A percentile compares a stretch with the other conserved stretches of the same genome.
phyloP scores from a whole-genome alignment of 257 asterid genomes.

The Nicotiana tomentosiformis region DNA sequence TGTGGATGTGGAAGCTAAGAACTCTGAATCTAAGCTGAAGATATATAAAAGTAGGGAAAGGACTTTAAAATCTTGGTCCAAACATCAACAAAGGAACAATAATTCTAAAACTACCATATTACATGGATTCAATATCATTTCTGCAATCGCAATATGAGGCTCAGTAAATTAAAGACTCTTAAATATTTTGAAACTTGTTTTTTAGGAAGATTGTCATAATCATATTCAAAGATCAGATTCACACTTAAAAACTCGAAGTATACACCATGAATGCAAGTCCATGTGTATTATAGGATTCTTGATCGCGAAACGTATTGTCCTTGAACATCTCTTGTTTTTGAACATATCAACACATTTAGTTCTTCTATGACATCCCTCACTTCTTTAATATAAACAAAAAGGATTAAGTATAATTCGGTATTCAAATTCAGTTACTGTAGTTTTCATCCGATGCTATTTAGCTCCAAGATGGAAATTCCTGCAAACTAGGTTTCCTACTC shows the following conservation, averaged over 20 bases:
- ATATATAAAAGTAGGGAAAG: neutral
- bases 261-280: neutral
- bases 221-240: neutral
- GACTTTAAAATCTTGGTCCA: conserved; percentile 1
- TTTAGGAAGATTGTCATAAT: neutral
- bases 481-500: neutral
- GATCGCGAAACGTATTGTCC: neutral
- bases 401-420: neutral
- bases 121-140: neutral
- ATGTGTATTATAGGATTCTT: neutral
- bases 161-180: neutral
- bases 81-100: neutral
- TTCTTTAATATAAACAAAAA: neutral
- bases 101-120: neutral
- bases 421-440: neutral
- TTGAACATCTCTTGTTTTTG: neutral
- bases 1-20: conserved; percentile 84
- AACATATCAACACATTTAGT: neutral
- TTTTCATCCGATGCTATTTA: neutral
- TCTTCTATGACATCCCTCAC: neutral
- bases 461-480: neutral
- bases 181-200: neutral
- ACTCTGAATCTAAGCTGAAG: conserved; percentile 87
- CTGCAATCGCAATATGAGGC: neutral
- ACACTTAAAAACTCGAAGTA: neutral